Conservation (phyloP, 2,329 filamentous ascomycete species). For the Fonsecaea erecta region DNA sequence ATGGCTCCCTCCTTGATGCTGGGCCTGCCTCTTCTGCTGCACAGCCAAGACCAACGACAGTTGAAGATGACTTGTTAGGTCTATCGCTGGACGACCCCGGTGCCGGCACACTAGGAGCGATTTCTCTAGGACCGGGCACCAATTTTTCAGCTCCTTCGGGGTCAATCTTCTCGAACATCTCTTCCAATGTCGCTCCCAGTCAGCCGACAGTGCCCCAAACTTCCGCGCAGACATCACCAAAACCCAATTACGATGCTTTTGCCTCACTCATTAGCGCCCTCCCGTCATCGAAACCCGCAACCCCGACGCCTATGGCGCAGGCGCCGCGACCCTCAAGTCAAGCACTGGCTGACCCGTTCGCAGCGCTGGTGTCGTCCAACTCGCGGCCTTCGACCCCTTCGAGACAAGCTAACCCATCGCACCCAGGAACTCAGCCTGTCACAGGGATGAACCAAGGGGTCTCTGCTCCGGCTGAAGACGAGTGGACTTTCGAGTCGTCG, state of each 20-base stretch:
- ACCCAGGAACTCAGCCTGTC: slow-evolving; percentile 35
- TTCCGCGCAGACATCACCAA: slow-evolving; percentile 43
- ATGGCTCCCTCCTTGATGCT: slow-evolving; percentile 46
- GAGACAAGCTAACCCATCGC: slow-evolving; percentile 32
- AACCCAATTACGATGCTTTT: slow-evolving; percentile 63
- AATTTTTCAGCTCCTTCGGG: slow-evolving; percentile 43
- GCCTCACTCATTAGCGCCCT: slow-evolving; percentile 55
- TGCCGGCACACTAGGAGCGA: slow-evolving; percentile 77
- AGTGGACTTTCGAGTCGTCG: slow-evolving; percentile 91
- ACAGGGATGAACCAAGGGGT: slow-evolving; percentile 28
- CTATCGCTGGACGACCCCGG: slow-evolving; percentile 75
- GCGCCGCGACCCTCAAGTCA: slow-evolving; percentile 47
- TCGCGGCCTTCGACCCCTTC: slow-evolving; percentile 54
- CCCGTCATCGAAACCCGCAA: slow-evolving; percentile 55
- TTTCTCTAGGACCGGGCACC: slow-evolving; percentile 77
- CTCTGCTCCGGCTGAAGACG: slow-evolving; percentile 65
- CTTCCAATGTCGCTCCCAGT: slow-evolving; percentile 33
- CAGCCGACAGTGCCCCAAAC: slow-evolving; percentile 49
- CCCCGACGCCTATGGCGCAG: slow-evolving; percentile 52
- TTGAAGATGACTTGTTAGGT: slow-evolving; percentile 90
- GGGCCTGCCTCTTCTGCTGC: slow-evolving; percentile 48
- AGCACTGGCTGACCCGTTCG: slow-evolving; percentile 63
- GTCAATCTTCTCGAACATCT: slow-evolving; percentile 26
- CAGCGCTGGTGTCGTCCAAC: slow-evolving; percentile 58
- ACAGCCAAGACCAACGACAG: slow-evolving; percentile 62